Percentiles rank a stretch among this genome's conserved stretches.
These are phyloP conservation scores for Curvularia sp. DNA, from an alignment of 2,329 filamentous ascomycete species.

Conservation along the genomic window DNA sequence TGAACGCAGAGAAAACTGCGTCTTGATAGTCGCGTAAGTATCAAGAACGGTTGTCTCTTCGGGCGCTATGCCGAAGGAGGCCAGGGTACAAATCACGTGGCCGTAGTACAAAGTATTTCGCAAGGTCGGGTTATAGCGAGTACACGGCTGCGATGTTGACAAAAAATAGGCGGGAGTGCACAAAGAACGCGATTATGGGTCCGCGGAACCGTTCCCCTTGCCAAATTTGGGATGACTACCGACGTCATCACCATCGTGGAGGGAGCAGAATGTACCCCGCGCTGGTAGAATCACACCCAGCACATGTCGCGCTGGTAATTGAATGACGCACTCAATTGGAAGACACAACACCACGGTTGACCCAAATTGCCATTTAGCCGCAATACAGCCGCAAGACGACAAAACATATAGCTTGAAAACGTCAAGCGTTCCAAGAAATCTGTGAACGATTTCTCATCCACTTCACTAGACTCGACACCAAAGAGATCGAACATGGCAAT, in stretches of 20 bases:
- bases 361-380: constrained; percentile 31
- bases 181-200: background rate
- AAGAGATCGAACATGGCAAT: constrained; percentile 40
- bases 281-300: constrained; percentile 2
- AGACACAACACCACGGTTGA: constrained; percentile 2
- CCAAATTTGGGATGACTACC: constrained; percentile 25
- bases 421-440: background rate
- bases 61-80: background rate
- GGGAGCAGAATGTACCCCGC: constrained; percentile 20
- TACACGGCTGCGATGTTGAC: background rate
- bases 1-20: background rate
- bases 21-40: too few relatives aligned
- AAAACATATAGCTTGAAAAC: constrained; percentile 1
- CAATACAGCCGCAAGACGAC: constrained; percentile 15
- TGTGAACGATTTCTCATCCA: background rate
- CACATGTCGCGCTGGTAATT: background rate
- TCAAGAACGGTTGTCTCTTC: background rate
- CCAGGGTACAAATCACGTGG: background rate
- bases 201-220: constrained; percentile 19
- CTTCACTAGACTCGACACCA: background rate
- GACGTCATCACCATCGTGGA: constrained; percentile 28
- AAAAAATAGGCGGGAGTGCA: background rate
- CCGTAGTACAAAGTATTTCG: background rate
- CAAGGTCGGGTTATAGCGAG: background rate
- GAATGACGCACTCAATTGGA: constrained; percentile 16